These are phyloP conservation scores for Centrapalus pauciflorus DNA, from an alignment of 129 eudicot species.

Conservation along the genomic window DNA sequence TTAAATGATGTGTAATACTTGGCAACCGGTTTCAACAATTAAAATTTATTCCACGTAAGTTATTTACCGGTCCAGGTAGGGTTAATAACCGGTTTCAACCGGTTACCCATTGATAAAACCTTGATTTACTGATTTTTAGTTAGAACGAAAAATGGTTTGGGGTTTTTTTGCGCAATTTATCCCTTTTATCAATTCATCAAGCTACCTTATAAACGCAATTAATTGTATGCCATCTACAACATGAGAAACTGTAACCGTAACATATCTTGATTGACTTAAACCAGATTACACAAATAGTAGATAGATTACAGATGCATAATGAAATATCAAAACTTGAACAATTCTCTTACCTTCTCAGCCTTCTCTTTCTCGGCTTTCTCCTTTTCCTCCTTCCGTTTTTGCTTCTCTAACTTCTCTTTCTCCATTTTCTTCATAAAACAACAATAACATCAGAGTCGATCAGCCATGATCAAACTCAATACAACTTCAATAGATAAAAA, in stretches of 20 bases:
- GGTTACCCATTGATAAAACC: too few species aligned
- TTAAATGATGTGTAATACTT: too few species aligned
- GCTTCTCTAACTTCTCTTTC: slow-evolving; percentile 69
- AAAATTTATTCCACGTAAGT: too few species aligned
- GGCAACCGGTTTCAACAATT: too few species aligned
- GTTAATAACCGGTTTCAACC: too few species aligned
- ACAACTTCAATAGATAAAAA: background rate
- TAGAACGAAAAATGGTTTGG: too few species aligned
- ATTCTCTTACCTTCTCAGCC: slow-evolving; percentile 49
- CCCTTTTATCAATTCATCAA: background rate
- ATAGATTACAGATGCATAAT: background rate
- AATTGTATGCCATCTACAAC: background rate
- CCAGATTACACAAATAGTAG: background rate
- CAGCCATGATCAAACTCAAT: background rate
- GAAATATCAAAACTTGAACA: background rate
- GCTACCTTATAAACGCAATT: background rate
- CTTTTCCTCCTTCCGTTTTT: slow-evolving; percentile 55
- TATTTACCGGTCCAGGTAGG: too few species aligned
- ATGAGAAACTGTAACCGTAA: background rate
- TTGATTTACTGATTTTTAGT: too few species aligned
- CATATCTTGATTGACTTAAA: background rate
- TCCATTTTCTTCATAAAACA: slow-evolving; percentile 56
- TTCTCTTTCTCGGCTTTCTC: slow-evolving; percentile 76
- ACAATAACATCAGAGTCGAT: slow-evolving; percentile 10
- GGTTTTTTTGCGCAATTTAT: too few species aligned